Base-by-base conservation (phyloP, 2,329 filamentous ascomycete genomes). In the Pyricularia sp. region DNA sequence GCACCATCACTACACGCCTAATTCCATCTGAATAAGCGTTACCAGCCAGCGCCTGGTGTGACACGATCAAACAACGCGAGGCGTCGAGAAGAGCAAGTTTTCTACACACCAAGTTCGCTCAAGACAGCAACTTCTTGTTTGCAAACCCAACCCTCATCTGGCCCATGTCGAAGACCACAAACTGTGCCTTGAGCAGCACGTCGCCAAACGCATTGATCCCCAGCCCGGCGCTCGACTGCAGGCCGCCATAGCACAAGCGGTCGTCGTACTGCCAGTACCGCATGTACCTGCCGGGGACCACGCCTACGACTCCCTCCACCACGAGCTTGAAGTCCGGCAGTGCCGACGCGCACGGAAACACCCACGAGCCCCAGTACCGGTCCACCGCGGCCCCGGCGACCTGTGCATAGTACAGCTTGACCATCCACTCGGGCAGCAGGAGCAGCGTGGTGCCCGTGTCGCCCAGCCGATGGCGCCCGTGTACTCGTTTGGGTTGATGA, bases 401-500 rank as follows among this genome's bases (percentile, higher is more conserved):
- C 61, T 77, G 71, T 31, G 71, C 73, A 70, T 81, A 82, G 74
- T 82, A 82, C 7, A 74, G 76, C 26, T 77, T 74, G 69, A 80
- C 79, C n/a, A 81, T 74, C 30, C 72, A 71, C 7, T 75, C 69
- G 59, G 75, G 74, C 31, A 80, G 75, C 33, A 81, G 71, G 72
- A 81, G 77, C 65, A 82, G 78, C 4, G 80, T 80, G 42, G 80
- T 81, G 72, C 80, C 80, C 25, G 80, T 82, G 72, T 82, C 80
- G 81, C 78, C 77, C 86, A 89, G 70, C 77, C 78, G 72, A 89
- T 82, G 33, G 76, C 70, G 65, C 86, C 86, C 3, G 81, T 84
- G 81, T 85, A 87, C 73, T 83, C 83, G 70, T 78, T 77, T 23
- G 70, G 72, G 77, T 88, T 83, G 72, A 88, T 85, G 77, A 78